phyloP scores from a whole-genome alignment of 441 rosid species.

The Viola pubescens region DNA sequence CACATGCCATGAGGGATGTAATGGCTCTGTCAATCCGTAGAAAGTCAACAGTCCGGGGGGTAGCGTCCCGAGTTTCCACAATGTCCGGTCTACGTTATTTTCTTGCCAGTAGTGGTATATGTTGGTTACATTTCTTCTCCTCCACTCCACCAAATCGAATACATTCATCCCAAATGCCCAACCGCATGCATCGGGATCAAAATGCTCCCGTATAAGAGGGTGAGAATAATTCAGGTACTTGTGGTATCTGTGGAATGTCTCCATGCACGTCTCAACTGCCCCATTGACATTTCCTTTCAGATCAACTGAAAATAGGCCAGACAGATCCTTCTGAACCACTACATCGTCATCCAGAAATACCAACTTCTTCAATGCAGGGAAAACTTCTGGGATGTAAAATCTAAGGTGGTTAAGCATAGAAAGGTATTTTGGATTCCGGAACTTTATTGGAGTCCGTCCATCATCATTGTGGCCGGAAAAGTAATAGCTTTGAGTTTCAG shows the following conservation, averaged over 20 bases:
- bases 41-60: constrained; percentile 92
- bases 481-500: constrained; percentile 88
- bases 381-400: constrained; percentile 89
- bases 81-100: constrained; percentile 69
- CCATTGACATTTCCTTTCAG: constrained; percentile 78
- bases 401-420: constrained; percentile 70
- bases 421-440: constrained; percentile 81
- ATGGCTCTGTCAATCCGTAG: constrained; percentile 75
- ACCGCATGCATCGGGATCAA: constrained; percentile 94
- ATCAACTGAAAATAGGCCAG: constrained; percentile 35
- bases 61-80: constrained; percentile 94
- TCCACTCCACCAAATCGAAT: constrained; percentile 90
- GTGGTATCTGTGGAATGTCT: constrained; percentile 77
- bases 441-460: constrained; percentile 77
- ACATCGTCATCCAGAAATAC: constrained; percentile 92
- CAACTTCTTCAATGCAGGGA: constrained; percentile 64
- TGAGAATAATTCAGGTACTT: constrained; percentile 49
- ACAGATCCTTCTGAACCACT: constrained; percentile 76
- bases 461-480: constrained; percentile 77
- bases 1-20: constrained; percentile 76
- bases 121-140: constrained; percentile 74
- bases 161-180: constrained; percentile 99
- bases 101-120: constrained; percentile 95
- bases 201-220: constrained; percentile 75
- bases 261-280: constrained; percentile 98